A percentile compares a stretch with the other conserved stretches of the same genome.
These are phyloP conservation scores for Auriscalpium vulgare DNA, from an alignment of 768 basidiomycete species.

Conservation along the genomic window DNA sequence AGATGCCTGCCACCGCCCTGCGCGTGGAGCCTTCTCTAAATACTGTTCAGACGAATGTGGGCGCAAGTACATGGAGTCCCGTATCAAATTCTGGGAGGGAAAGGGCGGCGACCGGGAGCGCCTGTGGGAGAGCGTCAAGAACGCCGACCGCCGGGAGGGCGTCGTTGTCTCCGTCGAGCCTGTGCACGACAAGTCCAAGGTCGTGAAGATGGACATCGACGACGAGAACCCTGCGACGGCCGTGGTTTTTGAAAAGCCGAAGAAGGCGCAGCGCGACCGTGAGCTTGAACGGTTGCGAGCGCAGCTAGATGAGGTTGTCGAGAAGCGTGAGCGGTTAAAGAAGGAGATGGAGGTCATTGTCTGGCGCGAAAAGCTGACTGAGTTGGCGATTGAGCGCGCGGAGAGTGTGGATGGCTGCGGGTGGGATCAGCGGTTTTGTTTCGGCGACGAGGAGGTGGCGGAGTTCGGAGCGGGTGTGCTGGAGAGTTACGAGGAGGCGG, in stretches of 20 bases:
- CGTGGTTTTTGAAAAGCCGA: constrained; percentile 19
- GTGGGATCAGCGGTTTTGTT: constrained; percentile 81
- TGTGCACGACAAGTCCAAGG: constrained; percentile 9
- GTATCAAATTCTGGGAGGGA: constrained; percentile 53
- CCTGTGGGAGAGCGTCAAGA: constrained; percentile 70
- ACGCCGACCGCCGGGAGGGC: constrained; percentile 63
- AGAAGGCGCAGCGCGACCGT: constrained; percentile 43
- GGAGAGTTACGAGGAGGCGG: constrained; percentile 52
- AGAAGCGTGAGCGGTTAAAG: constrained; percentile 56
- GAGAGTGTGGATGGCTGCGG: constrained; percentile 68
- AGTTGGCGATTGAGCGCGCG: constrained; percentile 60
- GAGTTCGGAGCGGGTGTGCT: constrained; percentile 60
- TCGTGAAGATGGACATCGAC: constrained; percentile 3
- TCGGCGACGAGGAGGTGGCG: constrained; percentile 73
- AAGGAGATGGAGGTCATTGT: constrained; percentile 59
- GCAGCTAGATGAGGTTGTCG: constrained; percentile 49
- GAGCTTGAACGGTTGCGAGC: constrained; percentile 47
- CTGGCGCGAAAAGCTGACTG: constrained; percentile 64
- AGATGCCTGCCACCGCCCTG: constrained; percentile 71
- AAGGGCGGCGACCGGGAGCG: constrained; percentile 54
- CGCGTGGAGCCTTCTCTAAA: constrained; percentile 78
- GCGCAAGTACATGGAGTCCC: constrained; percentile 58
- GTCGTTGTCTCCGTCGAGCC: constrained; percentile 37
- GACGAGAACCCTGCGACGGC: constrained; percentile 10
- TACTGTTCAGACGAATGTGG: constrained; percentile 91